Evolutionary conservation across 2,329 filamentous ascomycete species (phyloP), one percentile per base, ranked within the genome.

Genomic region (Calonectria pauciramosa): DNA sequence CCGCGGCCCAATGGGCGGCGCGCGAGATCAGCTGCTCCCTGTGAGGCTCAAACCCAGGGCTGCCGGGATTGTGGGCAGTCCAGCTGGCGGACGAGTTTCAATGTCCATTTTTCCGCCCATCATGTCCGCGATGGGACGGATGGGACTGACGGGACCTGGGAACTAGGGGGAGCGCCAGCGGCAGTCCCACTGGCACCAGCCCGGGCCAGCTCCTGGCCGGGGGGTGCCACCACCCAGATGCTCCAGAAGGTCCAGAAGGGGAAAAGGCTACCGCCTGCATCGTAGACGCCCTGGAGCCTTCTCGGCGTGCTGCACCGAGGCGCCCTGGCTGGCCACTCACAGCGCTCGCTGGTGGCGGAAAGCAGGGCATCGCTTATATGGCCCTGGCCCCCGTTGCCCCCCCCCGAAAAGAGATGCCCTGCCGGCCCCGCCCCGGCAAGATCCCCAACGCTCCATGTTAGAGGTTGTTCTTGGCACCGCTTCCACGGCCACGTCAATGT

Each of bases 41-140:
- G 47, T 73, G 75, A 79, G 77, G 76, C 79, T 80, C 77, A 80
- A 76, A 79, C 76, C 44, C 30, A 73, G 70, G 72, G 49, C 72
- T 63, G 34, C 64, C 41, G 34, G 65, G 73, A 54, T 47, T 9
- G 11, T 47, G 20, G 7, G 56, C n/a, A 16, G 56, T 60, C 56
- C 56, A 60, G 56, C 34, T 49, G 38, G 23, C 64, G 51, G 63
- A 47, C 70, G 59, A 56, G 72, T 75, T 76, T 72, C 64, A 44
- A 56, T 34, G 52, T 23, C 38, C 38, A 54, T 71, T 74, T 71
- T 74, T 74, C 72, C 72, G 72, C 68, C 63, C 54, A 74, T 74
- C 72, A 74, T 36, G 68, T 52, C 56, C 34, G 23, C 47, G 65
- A n/a, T 44, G 63, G 54, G 23, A 44, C 70, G 10, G 64, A 32